Base-by-base conservation (phyloP, 495 filamentous ascomycete species). In the Hyaloscypha finlandica region DNA sequence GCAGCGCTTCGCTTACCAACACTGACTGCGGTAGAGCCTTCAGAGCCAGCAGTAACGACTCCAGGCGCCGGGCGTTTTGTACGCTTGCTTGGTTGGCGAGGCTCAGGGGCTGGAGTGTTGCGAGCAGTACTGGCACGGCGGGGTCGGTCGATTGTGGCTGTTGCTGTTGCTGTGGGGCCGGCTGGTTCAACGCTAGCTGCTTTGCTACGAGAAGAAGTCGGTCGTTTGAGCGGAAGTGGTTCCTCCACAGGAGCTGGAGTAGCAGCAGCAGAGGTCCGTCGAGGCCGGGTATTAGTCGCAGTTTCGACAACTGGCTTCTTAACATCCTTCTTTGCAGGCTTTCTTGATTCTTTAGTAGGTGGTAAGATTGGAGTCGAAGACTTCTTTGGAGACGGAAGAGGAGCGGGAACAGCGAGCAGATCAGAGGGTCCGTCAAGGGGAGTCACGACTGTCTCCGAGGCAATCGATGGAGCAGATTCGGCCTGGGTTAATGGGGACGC, bases 1-100 rank as follows among this genome's bases (percentile, higher is more conserved):
- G 93, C 92, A 33, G 88, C 89, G 75, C 91, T 92, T 33, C 93
- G 86, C 74, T 87, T 91, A 39, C 91, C 91, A 68, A 94, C 88
- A 71, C 89, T 90, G 39, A 91, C 85, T 74, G 88, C 89, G 67
- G 83, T 86, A 76, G 90, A 90, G 61, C 90, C 91, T 69, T 90
- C 88, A 65, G 86, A 86, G 22, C 85, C 87, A 19, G 85, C 85
- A 35, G 83, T 82, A n/a, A 95, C 85, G 42, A 88, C 84, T 31
- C 90, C 93, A 11, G 92, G 92, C 14, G 90, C 90, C 30, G 90
- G 91, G 37, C 90, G 88, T 76, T 90, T 93, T 48, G 78, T 61
- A 19, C 84, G 80, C 66, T 80, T 83, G 71, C 59, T 68, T 16
- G 61, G 54, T 56, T 67, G 59, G 32, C 67, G 71, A 35, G 60